Percentiles rank a stretch among this genome's conserved stretches.
Evolutionary conservation across 23 red algal species (phyloP).

Genomic region (Chondrus crispus): DNA sequence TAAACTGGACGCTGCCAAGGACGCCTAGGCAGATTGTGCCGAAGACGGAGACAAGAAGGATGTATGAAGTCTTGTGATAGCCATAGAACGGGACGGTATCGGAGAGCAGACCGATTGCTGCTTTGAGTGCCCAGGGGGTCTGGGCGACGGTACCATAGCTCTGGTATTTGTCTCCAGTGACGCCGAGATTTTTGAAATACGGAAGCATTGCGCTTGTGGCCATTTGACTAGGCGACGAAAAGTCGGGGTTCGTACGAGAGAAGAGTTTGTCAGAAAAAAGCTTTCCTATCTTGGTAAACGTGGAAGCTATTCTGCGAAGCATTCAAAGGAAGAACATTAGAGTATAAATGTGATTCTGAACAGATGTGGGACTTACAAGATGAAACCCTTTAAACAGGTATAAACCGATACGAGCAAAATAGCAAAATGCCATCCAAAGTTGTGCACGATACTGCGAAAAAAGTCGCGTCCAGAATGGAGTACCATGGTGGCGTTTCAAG

Average conservation of each 20-base stretch:
- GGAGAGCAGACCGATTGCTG: constrained; percentile 55
- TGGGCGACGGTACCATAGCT: constrained; percentile 51
- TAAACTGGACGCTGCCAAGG: constrained; percentile 39
- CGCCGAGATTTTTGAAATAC: constrained; percentile 64
- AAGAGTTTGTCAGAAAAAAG: not conserved
- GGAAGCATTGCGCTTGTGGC: constrained; percentile 30
- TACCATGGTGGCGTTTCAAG: too few species aligned
- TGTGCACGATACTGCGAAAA: constrained; percentile 10
- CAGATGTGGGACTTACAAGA: constrained; percentile 25
- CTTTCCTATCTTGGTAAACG: too few species aligned
- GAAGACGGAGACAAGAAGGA: constrained; percentile 41
- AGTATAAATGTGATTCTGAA: not conserved
- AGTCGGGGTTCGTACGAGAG: not conserved
- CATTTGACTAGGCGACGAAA: constrained; percentile 28
- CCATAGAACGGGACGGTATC: constrained; percentile 57
- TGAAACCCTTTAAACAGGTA: constrained; percentile 48
- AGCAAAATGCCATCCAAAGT: constrained; percentile 65
- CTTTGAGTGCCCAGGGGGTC: constrained; percentile 73
- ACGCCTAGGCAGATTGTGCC: constrained; percentile 30
- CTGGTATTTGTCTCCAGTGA: constrained; percentile 70
- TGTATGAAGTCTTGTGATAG: constrained; percentile 71
- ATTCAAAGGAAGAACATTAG: not conserved
- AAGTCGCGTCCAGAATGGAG: too few species aligned
- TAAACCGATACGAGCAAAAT: constrained; percentile 57
- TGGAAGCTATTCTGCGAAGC: too few species aligned